Percentiles rank a stretch among this genome's conserved stretches.
phyloP scores from a whole-genome alignment of 1,284 basidiomycete species.

The Trametes versicolor region DNA sequence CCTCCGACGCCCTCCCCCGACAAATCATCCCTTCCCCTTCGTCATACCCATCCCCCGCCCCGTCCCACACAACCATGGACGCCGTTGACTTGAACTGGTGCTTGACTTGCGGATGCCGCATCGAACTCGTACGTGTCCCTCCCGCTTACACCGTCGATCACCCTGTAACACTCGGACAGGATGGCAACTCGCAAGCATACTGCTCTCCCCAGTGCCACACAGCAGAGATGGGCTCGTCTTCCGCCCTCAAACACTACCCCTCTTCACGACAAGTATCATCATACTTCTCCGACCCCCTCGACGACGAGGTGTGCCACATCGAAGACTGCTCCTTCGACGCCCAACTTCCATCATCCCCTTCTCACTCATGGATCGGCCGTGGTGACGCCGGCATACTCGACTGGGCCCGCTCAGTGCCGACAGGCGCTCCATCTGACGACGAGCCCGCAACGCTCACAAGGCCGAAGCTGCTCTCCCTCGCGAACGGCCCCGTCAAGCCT shows the following conservation, averaged over 20 bases:
- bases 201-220: slow-evolving; percentile 62
- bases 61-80: slow-evolving; percentile 55
- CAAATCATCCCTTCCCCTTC: slow-evolving; percentile 24
- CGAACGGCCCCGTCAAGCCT: slow-evolving; percentile 52
- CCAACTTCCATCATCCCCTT: slow-evolving; percentile 12
- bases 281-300: slow-evolving; percentile 30
- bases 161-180: slow-evolving; percentile 44
- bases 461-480: slow-evolving; percentile 52
- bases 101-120: slow-evolving; percentile 63
- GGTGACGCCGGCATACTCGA: slow-evolving; percentile 47
- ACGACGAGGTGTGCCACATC: slow-evolving; percentile 19
- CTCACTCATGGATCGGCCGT: slow-evolving; percentile 43
- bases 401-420: slow-evolving; percentile 46
- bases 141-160: slow-evolving; percentile 24
- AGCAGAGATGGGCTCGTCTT: slow-evolving; percentile 35
- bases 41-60: slow-evolving; percentile 12
- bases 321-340: slow-evolving; percentile 24
- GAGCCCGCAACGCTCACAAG: slow-evolving; percentile 40
- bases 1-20: slow-evolving; percentile 33
- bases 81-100: slow-evolving; percentile 77
- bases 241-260: slow-evolving; percentile 34
- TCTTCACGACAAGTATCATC: slow-evolving; percentile 35
- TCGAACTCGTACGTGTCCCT: slow-evolving; percentile 52
- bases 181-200: slow-evolving; percentile 56
- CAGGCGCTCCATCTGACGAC: slow-evolving; percentile 44